Base-by-base conservation (phyloP, 208 protist genomes). In the Leishmania braziliensis region DNA sequence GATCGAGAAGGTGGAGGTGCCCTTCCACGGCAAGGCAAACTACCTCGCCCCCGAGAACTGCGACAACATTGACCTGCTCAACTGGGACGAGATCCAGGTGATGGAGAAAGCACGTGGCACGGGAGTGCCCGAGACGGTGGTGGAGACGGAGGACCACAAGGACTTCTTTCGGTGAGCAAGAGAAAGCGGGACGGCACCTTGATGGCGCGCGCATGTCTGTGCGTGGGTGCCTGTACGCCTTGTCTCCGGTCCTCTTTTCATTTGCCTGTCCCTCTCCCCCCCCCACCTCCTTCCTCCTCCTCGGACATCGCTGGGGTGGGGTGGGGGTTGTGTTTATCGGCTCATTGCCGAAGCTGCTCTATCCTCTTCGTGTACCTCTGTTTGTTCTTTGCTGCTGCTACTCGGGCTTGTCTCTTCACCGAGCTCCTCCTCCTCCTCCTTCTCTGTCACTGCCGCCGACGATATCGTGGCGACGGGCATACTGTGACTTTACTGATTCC, bases 11-110 rank as follows among this genome's bases (percentile, higher is more conserved):
- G 81, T 97, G 36, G 74, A 84, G 54, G 91, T 97, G n/a, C 93
- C 93, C 3, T 88, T 91, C 66, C 91, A 97, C 74, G 93, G 92
- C 3, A 78, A 66, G 63, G 88, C 88, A 18, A 90, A 91, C 82
- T 95, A 94, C 83, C 82, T 97, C 10, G 88, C 92, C n/a, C 87
- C 91, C 23, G 92, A 95, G 77, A 97, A 97, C 84, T 97, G 93
- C 80, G 92, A 97, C 81, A 84, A 95, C 85, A 95, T 97, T 80
- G 90, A 95, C 58, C 62, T 87, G 83, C 83, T 95, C 58, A 86
- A 95, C 79, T 95, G 90, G 93, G 87, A 92, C 8, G 83, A 80
- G 18, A 88, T 96, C 53, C 66, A 94, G 75, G 93, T 95, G 71
- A 79, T 86, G 68, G 88, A 94, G 85, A 29, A 66, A 58, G 70